Base-by-base conservation (phyloP, 257 asterid genomes). In the Osmanthus fragrans region DNA sequence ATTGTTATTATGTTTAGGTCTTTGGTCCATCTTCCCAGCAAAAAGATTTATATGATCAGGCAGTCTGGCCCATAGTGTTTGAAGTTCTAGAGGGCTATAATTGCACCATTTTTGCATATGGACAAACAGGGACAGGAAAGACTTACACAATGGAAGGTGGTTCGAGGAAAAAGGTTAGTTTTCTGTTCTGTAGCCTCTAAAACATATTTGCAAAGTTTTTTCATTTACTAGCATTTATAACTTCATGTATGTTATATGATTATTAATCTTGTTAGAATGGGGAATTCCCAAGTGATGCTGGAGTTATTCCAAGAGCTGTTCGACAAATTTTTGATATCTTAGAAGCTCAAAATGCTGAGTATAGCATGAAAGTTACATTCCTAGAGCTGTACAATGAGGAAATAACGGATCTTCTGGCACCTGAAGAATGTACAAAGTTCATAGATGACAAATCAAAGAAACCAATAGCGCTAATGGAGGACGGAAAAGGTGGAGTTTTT, bases 71-170 rank as follows among this genome's bases (percentile, higher is more conserved):
- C 6, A 76, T 80, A 30, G 83, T 90, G 5, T 51, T 73, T 16
- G 95, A 90, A 68, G 91, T 83, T 54, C 81, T 88, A 9, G 89
- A 86, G 76, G 95, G 92, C 27, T 86, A 90, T 83, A 90, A 77
- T 47, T 88, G 91, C 84, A 88, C 92, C 23, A 83, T 90, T 33
- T 88, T 87, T 71, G 92, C 93, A n/a, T 84, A 88, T 33, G 91
- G 92, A 60, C 92, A 87, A 75, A 90, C 93, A 1, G 88, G 92
- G 71, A 88, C 88, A 0, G 92, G 92, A 33, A 90, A 88, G 78
- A 90, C 92, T 32, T 88, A 84, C 73, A 85, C 92, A 73, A 90
- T 88, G 92, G 95, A 90, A 80, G 95, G 95, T 72, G 88, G 77
- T 76, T 87, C 82, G 71, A 74, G 85, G 79, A 84, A 81, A 76